phyloP scores from a whole-genome alignment of 257 asterid genomes.

The Nicotiana benthamiana region DNA sequence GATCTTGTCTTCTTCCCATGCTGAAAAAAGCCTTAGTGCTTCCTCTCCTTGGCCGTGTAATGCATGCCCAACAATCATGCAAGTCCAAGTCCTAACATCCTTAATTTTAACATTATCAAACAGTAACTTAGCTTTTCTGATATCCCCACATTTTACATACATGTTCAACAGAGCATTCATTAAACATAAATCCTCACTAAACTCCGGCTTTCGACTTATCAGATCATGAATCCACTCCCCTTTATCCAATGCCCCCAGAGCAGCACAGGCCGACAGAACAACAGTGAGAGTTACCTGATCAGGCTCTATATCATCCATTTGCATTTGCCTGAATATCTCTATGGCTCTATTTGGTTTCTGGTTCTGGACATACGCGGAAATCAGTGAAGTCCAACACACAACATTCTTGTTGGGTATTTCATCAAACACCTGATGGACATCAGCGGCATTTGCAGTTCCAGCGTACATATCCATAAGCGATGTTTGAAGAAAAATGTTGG shows the following conservation, averaged over 20 bases:
- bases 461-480: conserved; percentile 14
- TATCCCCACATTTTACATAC: conserved; percentile 26
- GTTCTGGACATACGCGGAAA: conserved; percentile 19
- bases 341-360: conserved; percentile 17
- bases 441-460: background rate
- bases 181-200: conserved; percentile 6
- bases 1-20: conserved; percentile 13
- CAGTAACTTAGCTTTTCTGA: conserved; percentile 13
- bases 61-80: conserved; percentile 32
- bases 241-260: conserved; percentile 21
- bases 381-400: conserved; percentile 20
- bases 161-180: conserved; percentile 22
- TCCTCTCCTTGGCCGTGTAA: conserved; percentile 23
- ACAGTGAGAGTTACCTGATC: conserved; percentile 19
- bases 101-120: conserved; percentile 9
- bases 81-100: conserved; percentile 29
- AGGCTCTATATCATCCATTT: conserved; percentile 17
- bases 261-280: conserved; percentile 20
- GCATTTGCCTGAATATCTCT: conserved; percentile 16
- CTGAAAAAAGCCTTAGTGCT: conserved; percentile 17
- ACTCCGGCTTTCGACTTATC: background rate
- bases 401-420: conserved; percentile 22
- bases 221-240: conserved; percentile 16
- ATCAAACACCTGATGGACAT: conserved; percentile 19
- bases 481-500: conserved; percentile 9